These are phyloP conservation scores for Castanea sativa DNA, from an alignment of 306 rosid genomes.

Conservation along the genomic window DNA sequence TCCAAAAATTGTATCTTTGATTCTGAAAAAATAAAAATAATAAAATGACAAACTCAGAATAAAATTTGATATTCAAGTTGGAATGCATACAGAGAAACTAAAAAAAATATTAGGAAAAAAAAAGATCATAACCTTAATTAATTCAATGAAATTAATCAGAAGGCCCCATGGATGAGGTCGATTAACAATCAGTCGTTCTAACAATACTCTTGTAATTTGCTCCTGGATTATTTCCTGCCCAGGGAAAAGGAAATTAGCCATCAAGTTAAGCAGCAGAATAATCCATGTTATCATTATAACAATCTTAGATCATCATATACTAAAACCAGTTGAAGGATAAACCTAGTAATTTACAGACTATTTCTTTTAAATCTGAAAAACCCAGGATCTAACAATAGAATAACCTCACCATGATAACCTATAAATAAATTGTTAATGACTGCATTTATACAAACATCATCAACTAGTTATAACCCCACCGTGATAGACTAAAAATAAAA, in stretches of 20 bases:
- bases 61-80: neutral
- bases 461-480: neutral
- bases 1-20: slow-evolving; percentile 92
- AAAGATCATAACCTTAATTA: slow-evolving; percentile 62
- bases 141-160: slow-evolving; percentile 92
- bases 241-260: slow-evolving; percentile 2
- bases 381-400: neutral
- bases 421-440: neutral
- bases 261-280: neutral
- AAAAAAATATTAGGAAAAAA: neutral
- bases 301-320: neutral
- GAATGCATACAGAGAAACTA: neutral
- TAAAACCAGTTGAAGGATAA: neutral
- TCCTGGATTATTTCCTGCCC: slow-evolving; percentile 95
- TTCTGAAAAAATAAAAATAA: slow-evolving; percentile 47
- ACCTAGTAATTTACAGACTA: neutral
- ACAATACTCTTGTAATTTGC: slow-evolving; percentile 93
- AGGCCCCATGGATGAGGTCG: slow-evolving; percentile 99
- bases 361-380: neutral
- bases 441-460: too few relatives aligned
- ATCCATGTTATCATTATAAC: neutral
- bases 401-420: neutral
- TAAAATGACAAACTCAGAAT: neutral
- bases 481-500: neutral
- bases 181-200: slow-evolving; percentile 91